Conservation (phyloP, 768 basidiomycete genomes). For the Leucocoprinus leucothites region DNA sequence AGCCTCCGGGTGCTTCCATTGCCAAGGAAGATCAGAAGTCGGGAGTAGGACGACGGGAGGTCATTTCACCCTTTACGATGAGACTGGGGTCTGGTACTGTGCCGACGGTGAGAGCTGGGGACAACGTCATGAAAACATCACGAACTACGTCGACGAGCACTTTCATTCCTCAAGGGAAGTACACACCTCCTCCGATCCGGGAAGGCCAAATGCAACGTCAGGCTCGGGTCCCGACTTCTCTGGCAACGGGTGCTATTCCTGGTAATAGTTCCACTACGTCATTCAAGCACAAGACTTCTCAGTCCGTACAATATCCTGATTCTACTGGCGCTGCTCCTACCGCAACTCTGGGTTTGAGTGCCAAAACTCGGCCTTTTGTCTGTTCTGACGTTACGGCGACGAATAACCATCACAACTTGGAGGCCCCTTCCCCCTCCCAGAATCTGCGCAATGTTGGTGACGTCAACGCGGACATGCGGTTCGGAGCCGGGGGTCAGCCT, state of each 20-base stretch:
- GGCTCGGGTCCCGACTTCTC: not conserved
- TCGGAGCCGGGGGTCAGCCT: not conserved
- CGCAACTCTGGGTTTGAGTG: not conserved
- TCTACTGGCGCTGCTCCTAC: not conserved
- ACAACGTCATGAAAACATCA: not conserved
- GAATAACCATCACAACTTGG: not conserved
- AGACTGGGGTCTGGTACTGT: not conserved
- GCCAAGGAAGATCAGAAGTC: conserved; percentile 1
- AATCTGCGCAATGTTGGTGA: not conserved
- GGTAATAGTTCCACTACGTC: not conserved
- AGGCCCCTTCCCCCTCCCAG: not conserved
- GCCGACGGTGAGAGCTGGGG: not conserved
- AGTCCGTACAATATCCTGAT: not conserved
- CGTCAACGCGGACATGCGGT: not conserved
- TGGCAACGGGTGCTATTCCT: not conserved
- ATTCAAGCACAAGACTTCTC: not conserved
- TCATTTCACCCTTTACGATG: not conserved
- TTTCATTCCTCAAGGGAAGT: not conserved
- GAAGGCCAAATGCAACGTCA: not conserved
- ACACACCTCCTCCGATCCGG: conserved; percentile 3
- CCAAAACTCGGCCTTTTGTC: not conserved
- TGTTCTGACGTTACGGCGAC: not conserved
- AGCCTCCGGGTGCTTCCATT: not conserved
- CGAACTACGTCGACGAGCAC: not conserved
- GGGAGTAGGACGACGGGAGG: not conserved